Evolutionary conservation across 1,139 yeast genomes (phyloP).

Genomic region (Taiozyma sp.): DNA sequence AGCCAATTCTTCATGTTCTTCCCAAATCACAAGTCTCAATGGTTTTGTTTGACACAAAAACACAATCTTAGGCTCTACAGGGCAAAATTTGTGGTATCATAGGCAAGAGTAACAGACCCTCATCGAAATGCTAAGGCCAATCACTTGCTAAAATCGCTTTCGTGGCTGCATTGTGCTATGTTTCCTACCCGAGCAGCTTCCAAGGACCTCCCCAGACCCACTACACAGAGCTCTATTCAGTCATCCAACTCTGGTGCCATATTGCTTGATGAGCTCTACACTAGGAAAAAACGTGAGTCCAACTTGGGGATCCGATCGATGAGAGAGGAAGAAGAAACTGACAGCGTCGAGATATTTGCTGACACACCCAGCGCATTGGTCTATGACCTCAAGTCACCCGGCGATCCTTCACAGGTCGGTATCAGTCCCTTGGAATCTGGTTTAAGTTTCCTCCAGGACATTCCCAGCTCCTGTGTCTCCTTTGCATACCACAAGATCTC

Average conservation of each 20-base stretch:
- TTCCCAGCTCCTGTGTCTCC: conserved; percentile 13
- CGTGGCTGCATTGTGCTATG: not conserved
- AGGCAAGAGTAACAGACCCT: not conserved
- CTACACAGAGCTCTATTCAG: conserved; percentile 13
- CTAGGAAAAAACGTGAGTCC: not conserved
- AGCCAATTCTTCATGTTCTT: too few relatives aligned
- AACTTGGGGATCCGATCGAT: not conserved
- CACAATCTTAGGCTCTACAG: not conserved
- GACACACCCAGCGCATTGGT: conserved; percentile 5
- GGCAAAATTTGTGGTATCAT: not conserved
- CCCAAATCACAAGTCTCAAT: not conserved
- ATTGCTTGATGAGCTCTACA: conserved; percentile 1
- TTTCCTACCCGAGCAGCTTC: not conserved
- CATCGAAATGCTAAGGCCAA: not conserved
- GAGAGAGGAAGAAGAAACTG: not conserved
- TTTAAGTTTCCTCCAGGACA: conserved; percentile 6
- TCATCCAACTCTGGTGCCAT: conserved; percentile 14
- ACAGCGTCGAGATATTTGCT: not conserved
- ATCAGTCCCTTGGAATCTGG: not conserved
- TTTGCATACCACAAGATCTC: conserved; percentile 8
- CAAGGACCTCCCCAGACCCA: conserved; percentile 4
- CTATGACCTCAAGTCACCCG: conserved; percentile 1
- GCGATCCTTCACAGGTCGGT: not conserved
- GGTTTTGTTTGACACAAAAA: not conserved
- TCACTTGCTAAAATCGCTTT: not conserved